Percentiles rank a stretch among this genome's conserved stretches.
Evolutionary conservation across 2,329 filamentous ascomycete species (phyloP).

Genomic region (Trichophyton schoenleinii): DNA sequence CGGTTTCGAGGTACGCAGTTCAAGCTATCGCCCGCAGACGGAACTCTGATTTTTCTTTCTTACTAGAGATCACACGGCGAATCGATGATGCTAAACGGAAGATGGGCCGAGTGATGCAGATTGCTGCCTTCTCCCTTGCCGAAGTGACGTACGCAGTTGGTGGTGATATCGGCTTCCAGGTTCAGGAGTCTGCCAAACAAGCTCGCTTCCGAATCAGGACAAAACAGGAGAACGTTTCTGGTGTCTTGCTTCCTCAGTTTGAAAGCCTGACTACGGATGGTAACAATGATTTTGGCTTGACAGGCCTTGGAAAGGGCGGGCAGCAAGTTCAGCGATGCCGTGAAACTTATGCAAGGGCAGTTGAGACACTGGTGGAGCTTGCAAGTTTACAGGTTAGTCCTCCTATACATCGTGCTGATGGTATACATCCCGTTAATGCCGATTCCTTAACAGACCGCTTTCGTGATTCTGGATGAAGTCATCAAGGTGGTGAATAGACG

Average conservation of each 20-base stretch:
- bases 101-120: slow-evolving; percentile 99
- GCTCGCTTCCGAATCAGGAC: slow-evolving; percentile 87
- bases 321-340: slow-evolving; percentile 92
- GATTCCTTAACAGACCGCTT: slow-evolving; percentile 55
- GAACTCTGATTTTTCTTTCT: slow-evolving; percentile 8
- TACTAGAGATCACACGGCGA: slow-evolving; percentile 76
- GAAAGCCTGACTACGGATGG: slow-evolving; percentile 82
- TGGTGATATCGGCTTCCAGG: slow-evolving; percentile 90
- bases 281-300: slow-evolving; percentile 91
- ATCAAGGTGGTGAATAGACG: slow-evolving; percentile 98
- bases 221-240: slow-evolving; percentile 96
- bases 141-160: slow-evolving; percentile 97
- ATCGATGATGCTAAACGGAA: slow-evolving; percentile 99
- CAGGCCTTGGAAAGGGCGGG: slow-evolving; percentile 88
- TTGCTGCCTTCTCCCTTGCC: slow-evolving; percentile 91
- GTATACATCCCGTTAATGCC: slow-evolving; percentile 6
- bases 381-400: slow-evolving; percentile 65
- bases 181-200: slow-evolving; percentile 87
- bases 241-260: slow-evolving; percentile 85
- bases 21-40: neutral
- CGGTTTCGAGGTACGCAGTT: slow-evolving; percentile 64
- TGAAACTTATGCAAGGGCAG: slow-evolving; percentile 89
- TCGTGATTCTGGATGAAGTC: slow-evolving; percentile 94
- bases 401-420: neutral
- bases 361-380: slow-evolving; percentile 89